These are phyloP conservation scores for Lepraria neglecta DNA, from an alignment of 495 filamentous ascomycete species.

Conservation along the genomic window DNA sequence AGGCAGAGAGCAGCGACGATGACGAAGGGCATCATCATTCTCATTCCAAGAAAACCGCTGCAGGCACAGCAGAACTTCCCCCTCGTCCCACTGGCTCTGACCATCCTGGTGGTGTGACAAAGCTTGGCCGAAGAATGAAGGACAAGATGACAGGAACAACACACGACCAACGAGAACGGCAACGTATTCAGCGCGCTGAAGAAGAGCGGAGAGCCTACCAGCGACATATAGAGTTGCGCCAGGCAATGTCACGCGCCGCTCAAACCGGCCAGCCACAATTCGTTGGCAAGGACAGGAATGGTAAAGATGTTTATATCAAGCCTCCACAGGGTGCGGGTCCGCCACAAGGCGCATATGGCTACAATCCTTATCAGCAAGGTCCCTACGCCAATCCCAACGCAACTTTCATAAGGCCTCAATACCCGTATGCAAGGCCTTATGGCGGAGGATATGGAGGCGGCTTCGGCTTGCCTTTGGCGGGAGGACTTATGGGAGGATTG, in stretches of 20 bases:
- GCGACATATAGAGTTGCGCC: conserved; percentile 34
- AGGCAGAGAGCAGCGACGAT: conserved; percentile 40
- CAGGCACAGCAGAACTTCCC: conserved; percentile 12
- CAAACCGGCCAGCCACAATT: conserved; percentile 43
- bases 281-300: conserved; percentile 40
- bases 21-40: conserved; percentile 29
- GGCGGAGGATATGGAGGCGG: conserved; percentile 42
- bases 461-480: conserved; percentile 35
- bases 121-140: conserved; percentile 43
- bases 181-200: conserved; percentile 36
- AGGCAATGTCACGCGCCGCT: conserved; percentile 37
- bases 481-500: conserved; percentile 38
- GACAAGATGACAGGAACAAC: conserved; percentile 42
- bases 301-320: conserved; percentile 44
- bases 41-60: conserved; percentile 13
- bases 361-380: conserved; percentile 38
- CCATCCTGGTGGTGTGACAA: conserved; percentile 27
- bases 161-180: conserved; percentile 39
- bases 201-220: conserved; percentile 37
- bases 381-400: conserved; percentile 39
- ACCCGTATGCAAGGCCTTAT: conserved; percentile 41
- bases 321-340: conserved; percentile 30
- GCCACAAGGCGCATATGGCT: conserved; percentile 32
- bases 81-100: conserved; percentile 14
- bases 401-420: conserved; percentile 37